phyloP scores from a whole-genome alignment of 2,329 filamentous ascomycete genomes.

The Fusarium sp. region DNA sequence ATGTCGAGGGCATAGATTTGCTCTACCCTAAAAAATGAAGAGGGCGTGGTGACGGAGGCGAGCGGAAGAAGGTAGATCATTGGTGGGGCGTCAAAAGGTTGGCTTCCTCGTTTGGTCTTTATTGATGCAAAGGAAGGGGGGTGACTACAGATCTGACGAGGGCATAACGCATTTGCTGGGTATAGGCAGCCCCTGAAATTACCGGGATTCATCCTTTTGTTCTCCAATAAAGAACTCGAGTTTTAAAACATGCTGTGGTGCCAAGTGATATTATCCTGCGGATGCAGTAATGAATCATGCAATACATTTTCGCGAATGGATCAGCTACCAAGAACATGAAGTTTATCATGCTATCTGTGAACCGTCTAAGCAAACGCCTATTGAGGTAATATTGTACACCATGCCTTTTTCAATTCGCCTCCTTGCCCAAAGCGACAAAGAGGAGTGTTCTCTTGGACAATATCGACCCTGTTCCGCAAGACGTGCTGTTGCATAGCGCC shows the following conservation, averaged over 20 bases:
- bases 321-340: not conserved
- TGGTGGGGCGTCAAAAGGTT: constrained; percentile 57
- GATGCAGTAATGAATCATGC: not conserved
- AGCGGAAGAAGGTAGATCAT: constrained; percentile 54
- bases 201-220: constrained; percentile 54
- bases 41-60: constrained; percentile 40
- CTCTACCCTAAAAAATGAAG: constrained; percentile 42
- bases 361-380: constrained; percentile 11
- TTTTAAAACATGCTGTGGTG: constrained; percentile 36
- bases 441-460: not conserved
- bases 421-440: not conserved
- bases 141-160: constrained; percentile 49
- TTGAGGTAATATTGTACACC: constrained; percentile 15
- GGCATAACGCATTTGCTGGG: constrained; percentile 52
- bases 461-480: not conserved
- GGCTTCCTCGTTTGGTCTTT: constrained; percentile 58
- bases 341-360: not conserved
- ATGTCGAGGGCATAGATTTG: constrained; percentile 84
- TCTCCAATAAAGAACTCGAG: constrained; percentile 51
- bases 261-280: not conserved
- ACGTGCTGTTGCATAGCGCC: not conserved
- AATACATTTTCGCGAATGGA: not conserved
- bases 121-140: constrained; percentile 52
- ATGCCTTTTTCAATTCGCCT: constrained; percentile 8
- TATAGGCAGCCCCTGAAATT: constrained; percentile 51